Percentiles rank a stretch among this genome's conserved stretches.
These are phyloP conservation scores for Marsdenia floribunda DNA, from an alignment of 257 asterid genomes.

Conservation along the genomic window DNA sequence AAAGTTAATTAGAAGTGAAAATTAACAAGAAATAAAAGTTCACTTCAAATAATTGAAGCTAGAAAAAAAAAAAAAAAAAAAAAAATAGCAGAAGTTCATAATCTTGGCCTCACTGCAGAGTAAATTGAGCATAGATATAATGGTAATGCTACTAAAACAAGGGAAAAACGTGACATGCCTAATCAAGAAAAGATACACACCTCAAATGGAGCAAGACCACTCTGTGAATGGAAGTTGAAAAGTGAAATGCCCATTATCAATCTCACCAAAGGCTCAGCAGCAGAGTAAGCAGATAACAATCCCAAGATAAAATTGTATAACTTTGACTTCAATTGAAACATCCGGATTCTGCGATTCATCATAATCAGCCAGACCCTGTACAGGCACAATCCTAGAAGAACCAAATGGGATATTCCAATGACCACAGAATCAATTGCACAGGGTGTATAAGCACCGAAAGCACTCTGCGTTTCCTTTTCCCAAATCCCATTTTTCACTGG, in stretches of 20 bases:
- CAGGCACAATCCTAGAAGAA: constrained; percentile 59
- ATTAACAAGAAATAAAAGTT: not conserved
- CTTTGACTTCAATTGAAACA: constrained; percentile 69
- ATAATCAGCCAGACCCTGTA: constrained; percentile 50
- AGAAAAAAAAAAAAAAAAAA: too few relatives aligned
- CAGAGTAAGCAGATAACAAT: constrained; percentile 68
- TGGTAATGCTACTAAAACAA: not conserved
- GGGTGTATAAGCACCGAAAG: constrained; percentile 87
- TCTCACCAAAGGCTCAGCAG: constrained; percentile 72
- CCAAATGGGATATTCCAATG: constrained; percentile 59
- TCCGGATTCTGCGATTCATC: constrained; percentile 57
- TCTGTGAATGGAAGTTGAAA: constrained; percentile 60
- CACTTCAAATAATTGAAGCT: not conserved
- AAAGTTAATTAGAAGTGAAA: not conserved
- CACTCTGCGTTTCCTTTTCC: constrained; percentile 73
- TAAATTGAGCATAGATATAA: not conserved
- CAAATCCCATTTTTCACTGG: constrained; percentile 74
- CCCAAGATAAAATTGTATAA: constrained; percentile 66
- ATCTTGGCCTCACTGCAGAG: too few relatives aligned
- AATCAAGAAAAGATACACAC: constrained; percentile 24
- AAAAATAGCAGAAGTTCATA: not conserved
- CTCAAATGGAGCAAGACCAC: constrained; percentile 80
- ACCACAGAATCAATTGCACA: constrained; percentile 81
- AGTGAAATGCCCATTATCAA: constrained; percentile 70
- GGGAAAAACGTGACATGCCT: not conserved